phyloP scores from a whole-genome alignment of 345 rosid genomes.

The Syzygium jambos region DNA sequence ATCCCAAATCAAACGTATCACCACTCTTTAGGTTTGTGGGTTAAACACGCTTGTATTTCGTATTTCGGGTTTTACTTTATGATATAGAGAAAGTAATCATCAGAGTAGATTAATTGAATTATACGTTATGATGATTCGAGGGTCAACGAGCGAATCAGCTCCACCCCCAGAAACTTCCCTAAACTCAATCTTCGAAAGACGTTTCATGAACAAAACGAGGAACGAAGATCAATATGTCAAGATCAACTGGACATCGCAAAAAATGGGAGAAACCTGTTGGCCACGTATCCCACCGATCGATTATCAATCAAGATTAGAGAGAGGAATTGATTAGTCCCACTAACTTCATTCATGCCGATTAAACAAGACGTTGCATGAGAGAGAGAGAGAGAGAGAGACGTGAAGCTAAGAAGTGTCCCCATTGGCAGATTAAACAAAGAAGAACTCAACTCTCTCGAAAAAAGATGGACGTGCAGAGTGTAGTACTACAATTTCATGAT shows the following conservation, averaged over 20 bases:
- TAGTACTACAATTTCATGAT: neutral
- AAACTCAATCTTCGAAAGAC: neutral
- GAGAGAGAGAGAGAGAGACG: neutral
- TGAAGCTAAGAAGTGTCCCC: neutral
- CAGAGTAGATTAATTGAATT: neutral
- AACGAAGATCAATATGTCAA: neutral
- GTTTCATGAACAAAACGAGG: neutral
- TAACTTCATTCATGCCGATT: neutral
- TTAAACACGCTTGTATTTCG: neutral
- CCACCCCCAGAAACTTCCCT: neutral
- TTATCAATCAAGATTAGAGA: neutral
- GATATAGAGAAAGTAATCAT: neutral
- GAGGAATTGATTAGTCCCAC: neutral
- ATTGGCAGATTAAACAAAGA: neutral
- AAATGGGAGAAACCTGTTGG: neutral
- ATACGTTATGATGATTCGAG: neutral
- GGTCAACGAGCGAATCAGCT: neutral
- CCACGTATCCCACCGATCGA: neutral
- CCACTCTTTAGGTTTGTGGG: neutral
- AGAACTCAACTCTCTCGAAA: neutral
- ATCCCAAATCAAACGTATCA: too few relatives aligned
- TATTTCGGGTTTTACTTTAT: neutral
- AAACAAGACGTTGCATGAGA: neutral
- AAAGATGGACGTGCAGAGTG: neutral
- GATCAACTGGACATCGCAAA: neutral